These are phyloP conservation scores for Colletotrichum tabaci DNA, from an alignment of 2,329 filamentous ascomycete genomes.

Conservation along the genomic window DNA sequence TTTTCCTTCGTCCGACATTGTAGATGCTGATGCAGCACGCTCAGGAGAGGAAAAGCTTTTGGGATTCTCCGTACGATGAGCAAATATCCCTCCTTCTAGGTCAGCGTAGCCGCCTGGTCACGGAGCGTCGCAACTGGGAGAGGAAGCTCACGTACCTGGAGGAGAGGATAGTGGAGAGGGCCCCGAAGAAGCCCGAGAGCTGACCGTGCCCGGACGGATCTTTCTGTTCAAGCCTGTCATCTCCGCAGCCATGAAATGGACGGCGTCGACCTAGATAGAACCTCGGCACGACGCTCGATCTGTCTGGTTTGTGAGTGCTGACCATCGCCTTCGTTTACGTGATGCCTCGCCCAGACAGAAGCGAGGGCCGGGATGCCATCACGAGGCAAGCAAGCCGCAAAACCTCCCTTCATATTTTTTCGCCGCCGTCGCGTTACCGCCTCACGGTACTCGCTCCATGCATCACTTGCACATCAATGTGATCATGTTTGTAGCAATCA, in stretches of 20 bases:
- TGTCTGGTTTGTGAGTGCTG: neutral
- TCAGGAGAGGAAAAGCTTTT: conserved; percentile 55
- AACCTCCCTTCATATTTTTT: neutral
- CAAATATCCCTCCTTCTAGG: conserved; percentile 62
- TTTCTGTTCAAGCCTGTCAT: neutral
- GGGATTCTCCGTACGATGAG: conserved; percentile 57
- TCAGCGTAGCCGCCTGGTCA: conserved; percentile 57
- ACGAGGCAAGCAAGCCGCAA: neutral
- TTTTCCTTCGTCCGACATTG: neutral
- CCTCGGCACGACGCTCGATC: neutral
- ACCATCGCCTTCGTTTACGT: neutral
- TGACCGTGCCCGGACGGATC: neutral
- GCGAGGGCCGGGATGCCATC: too few species aligned
- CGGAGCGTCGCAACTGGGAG: conserved; percentile 57
- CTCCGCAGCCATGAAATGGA: neutral
- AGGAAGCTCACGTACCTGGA: conserved; percentile 59
- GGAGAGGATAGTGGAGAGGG: conserved; percentile 56
- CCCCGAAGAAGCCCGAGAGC: conserved; percentile 44
- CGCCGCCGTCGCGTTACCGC: neutral
- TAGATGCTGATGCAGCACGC: neutral
- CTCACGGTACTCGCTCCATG: too few species aligned
- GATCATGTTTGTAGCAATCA: conserved; percentile 18
- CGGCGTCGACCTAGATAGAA: neutral
- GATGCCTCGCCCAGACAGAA: neutral
- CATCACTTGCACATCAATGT: neutral